A percentile compares a stretch with the other conserved stretches of the same genome.
phyloP scores from a whole-genome alignment of 2,329 filamentous ascomycete genomes.

The Sodiomyces alkalinus region DNA sequence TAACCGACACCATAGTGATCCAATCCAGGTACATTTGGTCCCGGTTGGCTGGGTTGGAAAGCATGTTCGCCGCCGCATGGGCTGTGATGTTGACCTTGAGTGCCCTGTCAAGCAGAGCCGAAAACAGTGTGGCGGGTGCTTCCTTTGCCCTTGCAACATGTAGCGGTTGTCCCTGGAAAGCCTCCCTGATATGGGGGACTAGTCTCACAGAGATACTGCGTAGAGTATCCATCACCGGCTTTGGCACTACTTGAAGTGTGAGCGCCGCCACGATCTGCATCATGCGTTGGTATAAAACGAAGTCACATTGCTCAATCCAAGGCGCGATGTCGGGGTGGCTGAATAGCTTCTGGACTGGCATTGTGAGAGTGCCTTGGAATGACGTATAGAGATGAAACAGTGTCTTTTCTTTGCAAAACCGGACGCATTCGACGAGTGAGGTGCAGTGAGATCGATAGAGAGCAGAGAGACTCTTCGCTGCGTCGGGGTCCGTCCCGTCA shows the following conservation, averaged over 20 bases:
- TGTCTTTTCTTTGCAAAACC: conserved; percentile 91
- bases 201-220: conserved; percentile 73
- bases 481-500: conserved; percentile 67
- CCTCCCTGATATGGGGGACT: conserved; percentile 66
- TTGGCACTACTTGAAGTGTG: conserved; percentile 80
- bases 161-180: conserved; percentile 69
- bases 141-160: conserved; percentile 83
- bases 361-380: conserved; percentile 90
- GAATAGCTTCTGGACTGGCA: conserved; percentile 89
- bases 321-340: conserved; percentile 64
- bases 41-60: conserved; percentile 76
- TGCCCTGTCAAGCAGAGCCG: conserved; percentile 70
- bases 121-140: conserved; percentile 77
- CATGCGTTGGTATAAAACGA: conserved; percentile 93
- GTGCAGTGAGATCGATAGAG: conserved; percentile 92
- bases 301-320: conserved; percentile 95
- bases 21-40: conserved; percentile 95
- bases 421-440: conserved; percentile 85
- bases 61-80: conserved; percentile 84
- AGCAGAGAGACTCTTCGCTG: conserved; percentile 70
- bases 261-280: conserved; percentile 81
- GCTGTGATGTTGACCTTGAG: conserved; percentile 86
- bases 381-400: conserved; percentile 92
- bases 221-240: conserved; percentile 72
- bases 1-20: conserved; percentile 49